Evolutionary conservation across 768 basidiomycete genomes (phyloP), one percentile per base, ranked within the genome.

Genomic region (Tremella fuciformis): DNA sequence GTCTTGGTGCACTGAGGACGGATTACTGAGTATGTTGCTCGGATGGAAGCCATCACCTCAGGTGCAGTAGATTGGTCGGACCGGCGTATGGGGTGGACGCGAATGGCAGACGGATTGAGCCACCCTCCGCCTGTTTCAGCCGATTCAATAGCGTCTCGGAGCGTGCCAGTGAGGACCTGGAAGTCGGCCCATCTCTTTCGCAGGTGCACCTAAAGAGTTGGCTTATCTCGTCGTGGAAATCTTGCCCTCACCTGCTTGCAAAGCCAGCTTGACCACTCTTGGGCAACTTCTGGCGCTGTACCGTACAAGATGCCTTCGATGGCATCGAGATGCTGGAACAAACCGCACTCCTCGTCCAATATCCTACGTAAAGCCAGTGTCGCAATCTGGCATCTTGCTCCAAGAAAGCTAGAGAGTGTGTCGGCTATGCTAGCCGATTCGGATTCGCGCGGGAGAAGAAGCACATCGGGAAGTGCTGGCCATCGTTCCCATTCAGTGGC

Each of bases 301-400:
- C 65, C 58, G 41, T 52, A 65, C 25, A 67, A 48, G 22, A 70
- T 19, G 0, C 69, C 70, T 46, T 75, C 73, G 4, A 75, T 65
- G 16, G 73, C 73, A 15, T 71, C 63, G 0, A 75, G 63, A 55
- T 75, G 73, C 44, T 66, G 63, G 21, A 59, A 21, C 48, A 75
- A 22, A 1, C 70, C 68, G 44, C 70, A 75, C 18, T 72, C 73
- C 15, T 69, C 69, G 11, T 67, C 67, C 9, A 75, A 46, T 6
- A 63, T 60, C 25, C 57, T 25, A 1, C 70, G 59, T 2, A 72
- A 55, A 13, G 63, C 60, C 58, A 62, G 65, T 19, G 57, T 56
- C 8, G 59, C 49, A 9, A 69, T 51, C 26, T 55, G 61, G 37
- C 64, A 70, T 15, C 54, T 57, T 26, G 71, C 66, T 19, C 13